These are phyloP conservation scores for Colletotrichum spinosum DNA, from an alignment of 2,329 filamentous ascomycete genomes.

Conservation along the genomic window DNA sequence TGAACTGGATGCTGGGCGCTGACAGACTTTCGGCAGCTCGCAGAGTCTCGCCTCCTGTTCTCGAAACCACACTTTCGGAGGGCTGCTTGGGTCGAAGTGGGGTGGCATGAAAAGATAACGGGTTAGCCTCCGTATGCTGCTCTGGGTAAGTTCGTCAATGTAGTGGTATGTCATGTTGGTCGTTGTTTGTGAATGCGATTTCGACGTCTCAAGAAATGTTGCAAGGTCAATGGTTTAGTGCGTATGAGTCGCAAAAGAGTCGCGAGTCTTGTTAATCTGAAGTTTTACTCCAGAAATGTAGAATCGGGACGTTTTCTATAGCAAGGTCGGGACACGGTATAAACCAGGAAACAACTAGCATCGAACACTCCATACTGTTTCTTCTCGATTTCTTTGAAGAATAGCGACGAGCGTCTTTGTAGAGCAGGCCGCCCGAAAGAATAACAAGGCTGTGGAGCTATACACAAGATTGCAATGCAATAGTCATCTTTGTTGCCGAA, in stretches of 20 bases:
- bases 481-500: conserved; percentile 7
- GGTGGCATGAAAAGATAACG: conserved; percentile 51
- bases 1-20: conserved; percentile 40
- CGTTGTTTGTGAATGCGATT: not conserved
- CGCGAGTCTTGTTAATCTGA: not conserved
- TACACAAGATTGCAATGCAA: too few species aligned
- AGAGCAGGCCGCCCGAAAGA: too few species aligned
- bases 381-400: not conserved
- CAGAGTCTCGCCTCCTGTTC: conserved; percentile 46
- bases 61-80: conserved; percentile 50
- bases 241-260: not conserved
- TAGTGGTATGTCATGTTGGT: conserved; percentile 21
- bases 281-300: not conserved
- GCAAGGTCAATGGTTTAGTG: not conserved
- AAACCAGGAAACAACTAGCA: conserved; percentile 7
- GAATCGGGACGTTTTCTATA: conserved; percentile 4
- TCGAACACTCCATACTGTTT: not conserved
- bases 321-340: not conserved
- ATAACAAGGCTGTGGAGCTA: too few species aligned
- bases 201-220: not conserved
- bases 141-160: conserved; percentile 39
- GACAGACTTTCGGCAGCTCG: conserved; percentile 42
- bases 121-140: conserved; percentile 48
- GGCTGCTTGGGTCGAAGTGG: conserved; percentile 43
- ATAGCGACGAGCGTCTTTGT: conserved; percentile 6